phyloP scores from a whole-genome alignment of 805 yeast genomes.

The Candida sithepensis region DNA sequence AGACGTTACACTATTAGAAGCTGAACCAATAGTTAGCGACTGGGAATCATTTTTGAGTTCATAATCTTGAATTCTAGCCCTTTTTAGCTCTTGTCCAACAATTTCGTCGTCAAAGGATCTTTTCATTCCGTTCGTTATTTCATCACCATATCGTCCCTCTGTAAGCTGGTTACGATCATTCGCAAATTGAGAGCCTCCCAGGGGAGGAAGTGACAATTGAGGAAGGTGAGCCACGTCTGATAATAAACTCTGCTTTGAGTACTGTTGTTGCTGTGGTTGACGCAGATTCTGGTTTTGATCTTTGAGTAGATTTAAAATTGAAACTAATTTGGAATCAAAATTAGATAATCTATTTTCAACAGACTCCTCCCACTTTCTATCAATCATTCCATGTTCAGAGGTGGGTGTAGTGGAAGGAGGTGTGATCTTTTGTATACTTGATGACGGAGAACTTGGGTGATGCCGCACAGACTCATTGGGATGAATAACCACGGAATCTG shows the following conservation, averaged over 20 bases:
- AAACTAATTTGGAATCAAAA: conserved; percentile 37
- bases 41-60: not conserved
- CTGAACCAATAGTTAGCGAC: not conserved
- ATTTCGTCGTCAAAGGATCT: not conserved
- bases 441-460: not conserved
- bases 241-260: not conserved
- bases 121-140: not conserved
- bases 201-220: not conserved
- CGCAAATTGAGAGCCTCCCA: not conserved
- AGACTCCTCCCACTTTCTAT: conserved; percentile 29
- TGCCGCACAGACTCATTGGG: not conserved
- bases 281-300: conserved; percentile 15
- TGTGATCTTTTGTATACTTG: not conserved
- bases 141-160: not conserved
- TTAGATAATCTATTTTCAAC: conserved; percentile 38
- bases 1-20: not conserved
- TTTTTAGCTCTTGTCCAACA: not conserved
- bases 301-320: conserved; percentile 34
- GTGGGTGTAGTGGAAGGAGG: not conserved
- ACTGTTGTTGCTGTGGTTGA: not conserved
- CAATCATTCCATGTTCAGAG: not conserved
- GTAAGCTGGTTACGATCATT: not conserved
- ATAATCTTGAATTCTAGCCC: not conserved
- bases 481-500: not conserved
- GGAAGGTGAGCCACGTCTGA: not conserved